These are phyloP conservation scores for Ascoidea asiatica DNA, from an alignment of 805 yeast genomes.

Conservation along the genomic window DNA sequence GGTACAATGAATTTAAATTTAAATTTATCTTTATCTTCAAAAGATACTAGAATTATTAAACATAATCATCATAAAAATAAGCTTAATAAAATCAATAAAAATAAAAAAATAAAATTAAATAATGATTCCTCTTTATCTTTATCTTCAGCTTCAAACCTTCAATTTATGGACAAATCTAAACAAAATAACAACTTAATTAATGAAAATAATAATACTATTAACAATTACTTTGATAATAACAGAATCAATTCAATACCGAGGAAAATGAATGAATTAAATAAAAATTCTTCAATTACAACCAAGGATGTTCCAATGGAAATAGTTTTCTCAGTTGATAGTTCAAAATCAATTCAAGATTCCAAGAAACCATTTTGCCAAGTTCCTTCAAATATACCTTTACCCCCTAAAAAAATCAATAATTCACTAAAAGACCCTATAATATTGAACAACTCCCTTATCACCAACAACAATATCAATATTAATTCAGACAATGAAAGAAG, in stretches of 20 bases:
- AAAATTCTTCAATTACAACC: too few species aligned
- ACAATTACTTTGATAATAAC: background rate
- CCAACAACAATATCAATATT: background rate
- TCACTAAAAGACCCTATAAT: background rate
- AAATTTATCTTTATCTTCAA: background rate
- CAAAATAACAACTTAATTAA: background rate
- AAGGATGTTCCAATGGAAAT: background rate
- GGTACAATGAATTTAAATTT: conserved; percentile 6
- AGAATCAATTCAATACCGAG: too few species aligned
- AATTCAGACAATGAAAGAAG: background rate
- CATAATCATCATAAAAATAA: background rate
- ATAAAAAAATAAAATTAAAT: too few species aligned
- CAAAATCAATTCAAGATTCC: background rate
- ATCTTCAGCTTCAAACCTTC: background rate
- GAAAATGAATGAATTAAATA: background rate
- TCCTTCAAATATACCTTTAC: background rate
- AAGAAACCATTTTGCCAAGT: too few species aligned
- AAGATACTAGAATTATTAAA: background rate
- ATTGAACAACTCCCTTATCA: background rate
- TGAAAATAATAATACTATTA: too few species aligned
- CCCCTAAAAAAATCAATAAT: background rate
- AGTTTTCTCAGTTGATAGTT: background rate
- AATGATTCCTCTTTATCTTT: background rate
- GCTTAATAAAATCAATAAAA: background rate
- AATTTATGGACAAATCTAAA: background rate